Base-by-base conservation (phyloP, 331 rosid genomes). In the Telfairia occidentalis region DNA sequence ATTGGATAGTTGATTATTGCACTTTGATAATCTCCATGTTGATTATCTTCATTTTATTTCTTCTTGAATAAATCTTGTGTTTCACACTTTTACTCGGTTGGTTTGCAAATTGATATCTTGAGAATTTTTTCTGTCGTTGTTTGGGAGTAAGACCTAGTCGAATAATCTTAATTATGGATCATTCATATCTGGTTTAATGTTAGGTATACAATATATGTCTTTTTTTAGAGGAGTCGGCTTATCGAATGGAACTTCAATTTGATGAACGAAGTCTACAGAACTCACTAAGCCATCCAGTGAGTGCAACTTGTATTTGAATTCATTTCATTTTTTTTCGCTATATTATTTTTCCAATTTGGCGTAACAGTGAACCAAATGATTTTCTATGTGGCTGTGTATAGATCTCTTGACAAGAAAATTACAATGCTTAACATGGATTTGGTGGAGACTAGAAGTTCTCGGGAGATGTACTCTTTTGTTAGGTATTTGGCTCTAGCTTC, bases 211-310 rank as follows among this genome's bases (percentile, higher is more conserved):
- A 4, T 71, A 3, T n/a, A n/a, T n/a, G n/a, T n/a, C n/a, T n/a
- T n/a, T n/a, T n/a, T 71, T 29, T 48, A 0, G 43, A 71, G 2
- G 18, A 37, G 18, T 7, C 28, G 26, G 43, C 16, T 46, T 26
- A 13, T 45, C 34, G 3, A 15, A 69, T 69, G 34, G 50, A 45
- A 70, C 26, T 69, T 6, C 0, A 8, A 40, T 46, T 70, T 13
- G 1, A 12, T 2, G 57, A 24, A 26, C 29, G 89, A 89, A 69
- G 88, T 94, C 80, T 78, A 86, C 84, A 94, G 74, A 78, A 90
- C 96, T 48, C 96, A 95, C 63, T 92, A 88, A 79, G 92, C 98
- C 52, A 87, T 95, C 79, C 90, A 87, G 98, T 94, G 87, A 91
- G 98, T 92, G 57, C 55, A 69, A 54, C 24, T 63, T 71, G n/a